A percentile compares a stretch with the other conserved stretches of the same genome.
These are phyloP conservation scores for Cochlearia excelsa DNA, from an alignment of 345 rosid species.

Conservation along the genomic window DNA sequence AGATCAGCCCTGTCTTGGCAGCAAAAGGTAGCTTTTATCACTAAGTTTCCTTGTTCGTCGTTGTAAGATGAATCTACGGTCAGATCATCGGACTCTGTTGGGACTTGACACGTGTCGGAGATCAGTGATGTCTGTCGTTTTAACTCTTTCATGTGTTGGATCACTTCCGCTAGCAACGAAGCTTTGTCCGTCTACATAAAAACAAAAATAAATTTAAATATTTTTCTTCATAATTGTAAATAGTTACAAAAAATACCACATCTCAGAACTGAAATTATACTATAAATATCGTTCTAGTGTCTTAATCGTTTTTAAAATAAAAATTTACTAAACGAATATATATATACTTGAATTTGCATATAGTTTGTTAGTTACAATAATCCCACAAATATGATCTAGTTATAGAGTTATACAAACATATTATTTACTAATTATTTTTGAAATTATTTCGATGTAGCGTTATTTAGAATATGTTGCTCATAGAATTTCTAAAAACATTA, in stretches of 20 bases:
- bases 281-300: not conserved
- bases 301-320: not conserved
- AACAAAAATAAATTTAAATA: not conserved
- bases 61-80: slow-evolving; percentile 63
- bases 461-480: too few species aligned
- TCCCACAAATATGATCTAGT: too few species aligned
- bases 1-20: slow-evolving; percentile 91
- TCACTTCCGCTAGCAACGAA: slow-evolving; percentile 79
- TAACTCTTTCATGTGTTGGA: slow-evolving; percentile 59
- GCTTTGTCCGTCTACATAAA: slow-evolving; percentile 68
- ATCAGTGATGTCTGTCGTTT: slow-evolving; percentile 50
- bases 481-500: too few species aligned
- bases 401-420: too few species aligned
- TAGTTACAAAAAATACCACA: not conserved
- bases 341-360: too few species aligned
- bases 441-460: too few species aligned
- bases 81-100: slow-evolving; percentile 84
- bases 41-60: slow-evolving; percentile 81
- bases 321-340: too few species aligned
- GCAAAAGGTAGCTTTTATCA: slow-evolving; percentile 84
- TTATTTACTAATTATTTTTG: too few species aligned
- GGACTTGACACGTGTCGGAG: slow-evolving; percentile 77
- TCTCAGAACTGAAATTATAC: not conserved
- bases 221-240: not conserved
- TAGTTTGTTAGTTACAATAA: too few species aligned